These are phyloP conservation scores for Cryptosporidium parvum DNA, from an alignment of 169 alveolate species.

Conservation along the genomic window DNA sequence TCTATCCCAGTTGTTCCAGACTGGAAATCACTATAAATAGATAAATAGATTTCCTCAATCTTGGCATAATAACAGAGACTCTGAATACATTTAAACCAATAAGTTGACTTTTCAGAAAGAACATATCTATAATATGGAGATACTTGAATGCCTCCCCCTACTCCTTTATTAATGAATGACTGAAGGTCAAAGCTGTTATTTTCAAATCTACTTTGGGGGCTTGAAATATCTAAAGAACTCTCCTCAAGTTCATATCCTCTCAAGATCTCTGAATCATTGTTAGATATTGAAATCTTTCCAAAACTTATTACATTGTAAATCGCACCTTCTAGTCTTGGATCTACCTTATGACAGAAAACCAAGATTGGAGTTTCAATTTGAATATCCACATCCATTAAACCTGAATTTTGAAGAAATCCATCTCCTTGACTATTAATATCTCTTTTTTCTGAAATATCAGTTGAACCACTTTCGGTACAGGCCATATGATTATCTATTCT, in stretches of 20 bases:
- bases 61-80: slow-evolving; percentile 12
- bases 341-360: slow-evolving; percentile 42
- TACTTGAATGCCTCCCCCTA: background rate
- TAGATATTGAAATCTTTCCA: slow-evolving; percentile 63
- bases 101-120: slow-evolving; percentile 35
- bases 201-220: slow-evolving; percentile 11
- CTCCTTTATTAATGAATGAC: background rate
- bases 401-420: slow-evolving; percentile 8
- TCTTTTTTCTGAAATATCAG: slow-evolving; percentile 1
- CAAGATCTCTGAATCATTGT: slow-evolving; percentile 6
- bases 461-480: slow-evolving; percentile 11
- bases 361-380: slow-evolving; percentile 70
- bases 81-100: slow-evolving; percentile 67
- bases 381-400: slow-evolving; percentile 52
- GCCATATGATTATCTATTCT: background rate
- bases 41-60: slow-evolving; percentile 65
- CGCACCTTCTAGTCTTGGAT: background rate
- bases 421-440: background rate
- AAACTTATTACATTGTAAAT: slow-evolving; percentile 59
- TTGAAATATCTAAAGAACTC: slow-evolving; percentile 4
- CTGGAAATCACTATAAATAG: slow-evolving; percentile 15
- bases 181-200: slow-evolving; percentile 46
- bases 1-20: background rate
- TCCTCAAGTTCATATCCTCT: slow-evolving; percentile 18
- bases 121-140: slow-evolving; percentile 69